phyloP scores from a whole-genome alignment of 176 grass and related monocot genomes.

The Rhipidocladum racemiflorum region DNA sequence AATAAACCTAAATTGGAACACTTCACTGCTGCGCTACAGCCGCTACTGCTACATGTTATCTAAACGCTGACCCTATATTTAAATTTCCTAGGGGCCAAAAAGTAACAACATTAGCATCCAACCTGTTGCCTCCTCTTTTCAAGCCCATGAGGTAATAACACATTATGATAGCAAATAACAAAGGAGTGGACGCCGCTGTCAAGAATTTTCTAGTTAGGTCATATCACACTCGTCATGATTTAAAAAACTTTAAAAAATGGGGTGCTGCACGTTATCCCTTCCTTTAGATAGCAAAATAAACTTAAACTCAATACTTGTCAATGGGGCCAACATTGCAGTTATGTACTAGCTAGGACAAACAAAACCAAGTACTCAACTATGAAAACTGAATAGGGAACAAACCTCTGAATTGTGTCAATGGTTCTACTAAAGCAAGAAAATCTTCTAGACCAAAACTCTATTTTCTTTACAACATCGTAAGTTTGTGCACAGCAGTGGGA shows the following conservation, averaged over 20 bases:
- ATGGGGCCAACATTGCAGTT: not conserved
- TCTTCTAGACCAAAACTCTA: not conserved
- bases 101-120: not conserved
- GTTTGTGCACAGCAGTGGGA: not conserved
- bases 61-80: not conserved
- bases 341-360: not conserved
- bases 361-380: not conserved
- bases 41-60: not conserved
- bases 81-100: not conserved
- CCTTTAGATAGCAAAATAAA: not conserved
- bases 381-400: not conserved
- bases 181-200: not conserved
- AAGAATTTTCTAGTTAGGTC: not conserved
- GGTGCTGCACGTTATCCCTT: not conserved
- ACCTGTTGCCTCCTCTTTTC: not conserved
- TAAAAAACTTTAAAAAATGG: not conserved
- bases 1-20: too few relatives aligned
- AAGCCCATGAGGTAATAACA: not conserved
- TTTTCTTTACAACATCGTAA: not conserved
- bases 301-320: not conserved
- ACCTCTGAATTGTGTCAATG: not conserved
- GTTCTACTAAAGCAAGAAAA: not conserved
- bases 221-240: not conserved
- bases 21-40: not conserved
- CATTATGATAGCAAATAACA: not conserved